Evolutionary conservation across 2,329 filamentous ascomycete species (phyloP).

Genomic region (Botrytis cinerea): DNA sequence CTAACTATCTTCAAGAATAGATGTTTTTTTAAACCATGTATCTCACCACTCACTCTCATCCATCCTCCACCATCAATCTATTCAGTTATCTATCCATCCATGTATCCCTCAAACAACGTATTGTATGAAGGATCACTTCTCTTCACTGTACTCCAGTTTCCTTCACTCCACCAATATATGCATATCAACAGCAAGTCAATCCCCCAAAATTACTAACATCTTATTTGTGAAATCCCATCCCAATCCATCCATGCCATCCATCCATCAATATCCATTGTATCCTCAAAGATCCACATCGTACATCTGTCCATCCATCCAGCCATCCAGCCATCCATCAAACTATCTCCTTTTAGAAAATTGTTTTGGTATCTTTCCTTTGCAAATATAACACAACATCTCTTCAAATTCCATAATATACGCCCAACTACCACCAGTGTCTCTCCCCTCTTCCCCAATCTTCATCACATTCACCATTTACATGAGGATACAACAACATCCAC

Average conservation of each 20-base stretch:
- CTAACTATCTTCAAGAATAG: not conserved
- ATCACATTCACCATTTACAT: constrained; percentile 61
- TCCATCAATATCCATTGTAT: constrained; percentile 19
- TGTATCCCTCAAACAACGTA: not conserved
- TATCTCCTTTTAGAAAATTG: not conserved
- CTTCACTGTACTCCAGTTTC: not conserved
- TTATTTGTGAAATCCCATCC: constrained; percentile 17
- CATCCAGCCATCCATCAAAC: constrained; percentile 4
- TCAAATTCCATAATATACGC: constrained; percentile 15
- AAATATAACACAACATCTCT: constrained; percentile 13
- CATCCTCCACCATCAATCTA: not conserved
- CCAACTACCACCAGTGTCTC: constrained; percentile 11
- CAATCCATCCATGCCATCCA: constrained; percentile 8
- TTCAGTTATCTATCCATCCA: not conserved
- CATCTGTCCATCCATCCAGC: not conserved
- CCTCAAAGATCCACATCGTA: constrained; percentile 13
- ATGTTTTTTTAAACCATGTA: not conserved
- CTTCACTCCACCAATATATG: not conserved
- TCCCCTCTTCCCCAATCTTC: not conserved
- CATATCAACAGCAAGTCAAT: not conserved
- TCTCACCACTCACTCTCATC: not conserved
- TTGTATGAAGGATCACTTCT: not conserved
- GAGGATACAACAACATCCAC: constrained; percentile 84
- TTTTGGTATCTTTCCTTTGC: constrained; percentile 23
- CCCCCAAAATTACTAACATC: constrained; percentile 18